Conservation (phyloP, 352 stramenopile genomes). For the Heterotrichella gracilis region DNA sequence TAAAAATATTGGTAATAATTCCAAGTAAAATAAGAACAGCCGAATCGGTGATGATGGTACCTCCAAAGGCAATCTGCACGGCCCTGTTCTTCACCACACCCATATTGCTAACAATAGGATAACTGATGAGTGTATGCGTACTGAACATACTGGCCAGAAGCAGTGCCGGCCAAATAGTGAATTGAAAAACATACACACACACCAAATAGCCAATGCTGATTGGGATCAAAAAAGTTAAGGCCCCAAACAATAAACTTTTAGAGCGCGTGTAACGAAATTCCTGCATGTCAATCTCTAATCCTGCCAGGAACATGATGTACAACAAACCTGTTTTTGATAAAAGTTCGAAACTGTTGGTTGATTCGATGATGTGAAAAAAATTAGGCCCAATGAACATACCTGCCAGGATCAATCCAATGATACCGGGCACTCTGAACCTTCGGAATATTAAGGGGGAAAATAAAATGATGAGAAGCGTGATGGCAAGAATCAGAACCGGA, state of each 20-base stretch:
- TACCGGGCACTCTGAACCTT: neutral
- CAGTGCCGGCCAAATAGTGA: neutral
- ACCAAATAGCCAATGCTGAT: neutral
- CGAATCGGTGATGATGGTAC: neutral
- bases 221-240: neutral
- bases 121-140: neutral
- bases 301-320: neutral
- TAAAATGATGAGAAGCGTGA: neutral
- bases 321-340: neutral
- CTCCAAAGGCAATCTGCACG: neutral
- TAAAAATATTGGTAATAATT: neutral
- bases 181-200: neutral
- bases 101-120: slow-evolving; percentile 1
- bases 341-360: neutral
- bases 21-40: neutral
- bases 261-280: neutral
- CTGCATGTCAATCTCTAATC: neutral
- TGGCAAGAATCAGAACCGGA: neutral
- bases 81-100: neutral
- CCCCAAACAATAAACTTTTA: neutral
- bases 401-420: neutral
- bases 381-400: neutral
- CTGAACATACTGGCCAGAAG: neutral
- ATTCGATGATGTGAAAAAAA: neutral
- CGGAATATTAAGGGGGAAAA: neutral